Evolutionary conservation across 2,329 filamentous ascomycete species (phyloP).

Genomic region (Microascus cirrosus): DNA sequence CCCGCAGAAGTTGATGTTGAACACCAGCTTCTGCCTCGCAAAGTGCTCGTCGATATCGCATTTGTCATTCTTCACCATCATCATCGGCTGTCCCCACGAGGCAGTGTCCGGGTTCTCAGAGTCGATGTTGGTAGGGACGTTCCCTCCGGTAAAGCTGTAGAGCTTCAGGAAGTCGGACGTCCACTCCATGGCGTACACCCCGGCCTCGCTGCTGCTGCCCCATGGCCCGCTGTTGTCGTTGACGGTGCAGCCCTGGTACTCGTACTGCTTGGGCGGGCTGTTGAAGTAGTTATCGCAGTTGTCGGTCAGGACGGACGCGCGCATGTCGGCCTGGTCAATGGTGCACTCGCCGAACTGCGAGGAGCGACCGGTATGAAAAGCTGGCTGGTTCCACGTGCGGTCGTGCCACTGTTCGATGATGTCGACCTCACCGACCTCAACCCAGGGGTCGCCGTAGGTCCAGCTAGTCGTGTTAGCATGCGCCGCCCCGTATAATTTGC

Average conservation of each 20-base stretch:
- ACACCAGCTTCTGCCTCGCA: slow-evolving; percentile 56
- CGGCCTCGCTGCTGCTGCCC: slow-evolving; percentile 25
- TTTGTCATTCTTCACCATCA: slow-evolving; percentile 40
- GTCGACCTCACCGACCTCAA: slow-evolving; percentile 52
- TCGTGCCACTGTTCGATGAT: slow-evolving; percentile 57
- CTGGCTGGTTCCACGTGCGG: slow-evolving; percentile 40
- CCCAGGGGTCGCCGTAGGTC: slow-evolving; percentile 44
- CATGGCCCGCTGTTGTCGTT: slow-evolving; percentile 25
- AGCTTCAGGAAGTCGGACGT: slow-evolving; percentile 26
- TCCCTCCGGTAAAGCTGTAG: slow-evolving; percentile 23
- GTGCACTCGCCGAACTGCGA: slow-evolving; percentile 20
- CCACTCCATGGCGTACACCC: slow-evolving; percentile 28
- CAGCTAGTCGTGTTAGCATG: slow-evolving; percentile 21
- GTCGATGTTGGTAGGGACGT: slow-evolving; percentile 21
- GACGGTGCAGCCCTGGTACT: slow-evolving; percentile 28
- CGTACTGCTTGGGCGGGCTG: slow-evolving; percentile 17
- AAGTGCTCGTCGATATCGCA: slow-evolving; percentile 59
- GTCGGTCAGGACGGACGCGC: slow-evolving; percentile 16
- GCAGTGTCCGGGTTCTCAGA: slow-evolving; percentile 44
- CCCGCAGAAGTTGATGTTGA: slow-evolving; percentile 68
- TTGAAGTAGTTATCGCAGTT: slow-evolving; percentile 30
- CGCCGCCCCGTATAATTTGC: neutral
- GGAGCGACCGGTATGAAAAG: slow-evolving; percentile 39
- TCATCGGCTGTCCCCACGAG: slow-evolving; percentile 53
- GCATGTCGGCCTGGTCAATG: slow-evolving; percentile 18